These are phyloP conservation scores for Aureobasidium sp. DNA, from an alignment of 2,329 filamentous ascomycete genomes.

Conservation along the genomic window DNA sequence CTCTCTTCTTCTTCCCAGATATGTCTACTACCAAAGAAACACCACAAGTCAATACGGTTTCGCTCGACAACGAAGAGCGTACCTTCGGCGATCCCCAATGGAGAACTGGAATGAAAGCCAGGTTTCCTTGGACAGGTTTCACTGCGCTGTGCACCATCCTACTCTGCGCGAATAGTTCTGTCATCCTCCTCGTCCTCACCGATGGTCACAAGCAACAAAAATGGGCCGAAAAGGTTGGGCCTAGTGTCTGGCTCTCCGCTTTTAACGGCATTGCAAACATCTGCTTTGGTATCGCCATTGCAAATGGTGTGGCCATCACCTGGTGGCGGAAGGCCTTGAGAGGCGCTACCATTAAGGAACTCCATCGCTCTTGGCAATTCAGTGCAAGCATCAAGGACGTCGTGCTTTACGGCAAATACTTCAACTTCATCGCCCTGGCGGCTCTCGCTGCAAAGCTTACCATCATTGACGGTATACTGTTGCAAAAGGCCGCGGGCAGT, in stretches of 20 bases:
- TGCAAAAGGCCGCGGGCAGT: slow-evolving; percentile 28
- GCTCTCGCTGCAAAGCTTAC: slow-evolving; percentile 31
- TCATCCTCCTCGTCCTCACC: slow-evolving; percentile 24
- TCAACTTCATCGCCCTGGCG: slow-evolving; percentile 32
- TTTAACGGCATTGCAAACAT: slow-evolving; percentile 28
- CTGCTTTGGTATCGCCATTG: slow-evolving; percentile 29
- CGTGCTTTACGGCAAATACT: slow-evolving; percentile 27
- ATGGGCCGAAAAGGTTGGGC: slow-evolving; percentile 28
- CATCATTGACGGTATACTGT: slow-evolving; percentile 29
- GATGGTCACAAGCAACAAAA: slow-evolving; percentile 21
- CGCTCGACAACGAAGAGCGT: neutral
- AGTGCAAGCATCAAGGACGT: slow-evolving; percentile 27
- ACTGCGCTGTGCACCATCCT: slow-evolving; percentile 26
- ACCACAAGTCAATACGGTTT: neutral
- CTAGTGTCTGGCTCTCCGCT: slow-evolving; percentile 27
- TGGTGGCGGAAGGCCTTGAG: slow-evolving; percentile 31
- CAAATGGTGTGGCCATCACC: slow-evolving; percentile 30
- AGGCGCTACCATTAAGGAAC: slow-evolving; percentile 29
- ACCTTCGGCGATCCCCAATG: slow-evolving; percentile 12
- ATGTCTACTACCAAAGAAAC: slow-evolving; percentile 1
- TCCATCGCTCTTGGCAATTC: slow-evolving; percentile 30
- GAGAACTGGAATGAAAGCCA: neutral
- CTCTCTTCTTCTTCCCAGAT: no score
- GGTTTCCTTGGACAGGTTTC: slow-evolving; percentile 28
- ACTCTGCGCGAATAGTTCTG: slow-evolving; percentile 24